Base-by-base conservation (phyloP, 1,139 yeast species). In the Saccharomycopsis hybrid region DNA sequence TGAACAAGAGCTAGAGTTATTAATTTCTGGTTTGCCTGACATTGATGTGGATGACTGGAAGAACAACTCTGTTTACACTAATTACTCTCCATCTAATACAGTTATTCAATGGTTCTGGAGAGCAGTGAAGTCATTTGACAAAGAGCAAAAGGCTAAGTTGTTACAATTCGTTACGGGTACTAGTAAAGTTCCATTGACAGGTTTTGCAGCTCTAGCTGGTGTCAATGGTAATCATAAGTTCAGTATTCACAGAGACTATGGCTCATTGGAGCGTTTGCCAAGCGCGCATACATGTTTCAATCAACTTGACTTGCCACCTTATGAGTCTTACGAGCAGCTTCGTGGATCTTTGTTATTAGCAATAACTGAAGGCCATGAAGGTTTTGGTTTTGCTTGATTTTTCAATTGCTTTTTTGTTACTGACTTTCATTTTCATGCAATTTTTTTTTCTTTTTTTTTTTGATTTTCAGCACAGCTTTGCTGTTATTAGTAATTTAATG, bases 51-150 rank as follows among this genome's bases (percentile, higher is more conserved):
- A 81, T 58, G 99, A 94, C 62, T 94, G 99, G 99, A 85, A 86
- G 59, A 82, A 79, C 60, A 85, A 92, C 64, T 78, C 96, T 1
- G 74, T 73, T 1, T 92, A 94, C 66, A 84, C 78, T 54, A 92
- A 90, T 63, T 94, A 92, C 65, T 78, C 90, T 0, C 77, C 94
- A 1, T 77, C 88, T 1, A 86, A 96, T 2, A 81, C 86, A 40
- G 97, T 90, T 63, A 83, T 94, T 54, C 90, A 85, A 62, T 92
- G 97, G 89, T 94, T 92, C 69, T 94, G 99, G 99, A 76, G 97
- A 63, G 97, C 97, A 1, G 97, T 94, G 13, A 80, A 89, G 60
- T 87, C 97, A 1, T 92, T 92, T 67, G 97, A 89, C 62, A 80
- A 80, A 41, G 98, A 92, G 65, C 97, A 92, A 63, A 76, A 96